phyloP scores from a whole-genome alignment of 2,329 filamentous ascomycete species.

The Cladosporium oxysporum region DNA sequence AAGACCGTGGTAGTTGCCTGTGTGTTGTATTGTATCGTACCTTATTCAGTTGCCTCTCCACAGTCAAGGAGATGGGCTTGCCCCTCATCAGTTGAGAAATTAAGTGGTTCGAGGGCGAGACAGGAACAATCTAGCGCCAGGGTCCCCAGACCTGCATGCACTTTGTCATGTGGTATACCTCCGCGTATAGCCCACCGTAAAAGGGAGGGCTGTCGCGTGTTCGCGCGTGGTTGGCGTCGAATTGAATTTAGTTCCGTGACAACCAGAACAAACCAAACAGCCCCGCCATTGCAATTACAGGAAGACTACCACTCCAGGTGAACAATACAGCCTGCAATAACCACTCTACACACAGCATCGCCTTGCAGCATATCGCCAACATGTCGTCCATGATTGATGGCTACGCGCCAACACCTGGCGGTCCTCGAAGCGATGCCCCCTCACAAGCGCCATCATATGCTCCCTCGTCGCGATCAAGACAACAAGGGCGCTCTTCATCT shows the following conservation, averaged over 20 bases:
- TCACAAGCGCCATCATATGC: conserved; percentile 22
- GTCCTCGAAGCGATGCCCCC: conserved; percentile 42
- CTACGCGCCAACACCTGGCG: conserved; percentile 35
- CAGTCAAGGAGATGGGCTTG: conserved; percentile 12
- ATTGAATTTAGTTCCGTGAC: conserved; percentile 15
- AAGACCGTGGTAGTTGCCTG: neutral
- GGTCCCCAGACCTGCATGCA: conserved; percentile 12
- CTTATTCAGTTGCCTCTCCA: neutral
- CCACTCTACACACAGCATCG: neutral
- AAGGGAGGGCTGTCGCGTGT: neutral
- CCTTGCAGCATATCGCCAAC: conserved; percentile 22
- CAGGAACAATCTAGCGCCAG: conserved; percentile 12
- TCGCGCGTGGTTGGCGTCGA: conserved; percentile 9
- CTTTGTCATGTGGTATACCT: neutral
- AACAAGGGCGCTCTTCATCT: conserved; percentile 52
- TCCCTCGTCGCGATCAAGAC: conserved; percentile 31
- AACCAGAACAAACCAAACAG: conserved; percentile 9
- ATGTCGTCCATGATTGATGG: conserved; percentile 57
- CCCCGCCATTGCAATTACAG: conserved; percentile 8
- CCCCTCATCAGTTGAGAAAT: conserved; percentile 18
- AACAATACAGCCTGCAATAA: neutral
- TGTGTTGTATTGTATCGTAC: neutral
- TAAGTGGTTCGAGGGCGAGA: conserved; percentile 18
- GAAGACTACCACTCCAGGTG: neutral
- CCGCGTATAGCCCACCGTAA: conserved; percentile 10